Conservation (phyloP, 1,284 basidiomycete genomes). For the Ceratobasidium sp. region DNA sequence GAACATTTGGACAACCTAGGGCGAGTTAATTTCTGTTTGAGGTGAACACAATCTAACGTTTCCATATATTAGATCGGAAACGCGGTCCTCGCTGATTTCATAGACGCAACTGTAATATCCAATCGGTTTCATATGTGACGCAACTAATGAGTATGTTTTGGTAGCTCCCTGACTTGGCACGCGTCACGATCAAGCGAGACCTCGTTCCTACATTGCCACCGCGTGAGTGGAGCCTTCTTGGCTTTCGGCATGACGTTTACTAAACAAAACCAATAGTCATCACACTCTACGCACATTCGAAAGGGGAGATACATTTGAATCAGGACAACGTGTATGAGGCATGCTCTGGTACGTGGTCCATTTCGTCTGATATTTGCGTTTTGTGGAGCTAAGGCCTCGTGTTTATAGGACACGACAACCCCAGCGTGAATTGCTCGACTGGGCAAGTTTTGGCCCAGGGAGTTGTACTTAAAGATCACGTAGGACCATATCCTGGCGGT, state of each 20-base stretch:
- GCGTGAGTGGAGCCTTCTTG: neutral
- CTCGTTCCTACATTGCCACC: constrained; percentile 57
- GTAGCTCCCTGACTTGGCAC: constrained; percentile 51
- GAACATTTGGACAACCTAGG: constrained; percentile 31
- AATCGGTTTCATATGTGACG: neutral
- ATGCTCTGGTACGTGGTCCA: constrained; percentile 55
- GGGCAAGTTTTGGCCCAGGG: constrained; percentile 12
- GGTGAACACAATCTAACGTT: too few species aligned
- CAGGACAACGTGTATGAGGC: constrained; percentile 57
- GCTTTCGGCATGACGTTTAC: neutral
- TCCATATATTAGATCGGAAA: constrained; percentile 60
- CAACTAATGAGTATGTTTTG: neutral
- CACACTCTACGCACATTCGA: constrained; percentile 62
- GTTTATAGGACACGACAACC: constrained; percentile 15
- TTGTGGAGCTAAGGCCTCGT: neutral
- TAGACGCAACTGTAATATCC: constrained; percentile 51
- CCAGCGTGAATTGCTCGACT: constrained; percentile 20
- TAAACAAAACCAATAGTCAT: constrained; percentile 48
- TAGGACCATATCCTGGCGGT: constrained; percentile 27
- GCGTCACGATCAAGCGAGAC: constrained; percentile 60
- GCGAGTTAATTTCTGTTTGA: constrained; percentile 23
- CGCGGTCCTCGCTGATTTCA: constrained; percentile 63
- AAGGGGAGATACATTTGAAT: constrained; percentile 66
- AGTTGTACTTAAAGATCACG: constrained; percentile 6
- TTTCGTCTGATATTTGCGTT: neutral